Base-by-base conservation (phyloP, 768 basidiomycete species). In the Auriscalpium orientale region DNA sequence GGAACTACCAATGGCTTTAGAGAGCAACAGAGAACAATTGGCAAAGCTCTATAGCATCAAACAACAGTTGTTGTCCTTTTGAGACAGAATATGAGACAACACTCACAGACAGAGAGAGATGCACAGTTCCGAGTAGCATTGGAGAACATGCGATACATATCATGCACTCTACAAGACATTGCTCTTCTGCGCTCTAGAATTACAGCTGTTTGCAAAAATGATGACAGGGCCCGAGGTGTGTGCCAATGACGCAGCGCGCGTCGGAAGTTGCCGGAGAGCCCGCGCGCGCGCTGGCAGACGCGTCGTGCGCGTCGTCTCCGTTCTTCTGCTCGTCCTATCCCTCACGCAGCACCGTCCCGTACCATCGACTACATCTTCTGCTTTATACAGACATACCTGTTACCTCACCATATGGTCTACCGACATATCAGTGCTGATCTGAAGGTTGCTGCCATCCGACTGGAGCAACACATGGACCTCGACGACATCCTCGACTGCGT, bases 141-240 rank as follows among this genome's bases (percentile, higher is more conserved):
- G 1, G 66, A 66, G 18, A 74, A 76, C 7, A 28, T 28, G 28
- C 28, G 28, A 5, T 28, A 28, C 28, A 28, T 58, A 70, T 72
- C 69, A 0, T 78, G 76, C 58, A 76, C 72, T 1, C 8, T 13
- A 2, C 68, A 62, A 21, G 76, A 79, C 57, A 56, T 78, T 9
- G 40, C n/a, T 1, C 74, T 76, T 57, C 55, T 78, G 4, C 20
- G 58, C 6, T 64, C 64, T 6, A 15, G 64, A 11, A 5, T 28
- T 28, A 28, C 22, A 28, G 22, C 22, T 5, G 22, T 28, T 28
- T 28, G 22, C 22, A 28, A 28, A 28, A 28, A 28, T 28, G 3
- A 28, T 28, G 22, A 28, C 22, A 28, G 22, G 22, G 22, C 22
- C 22, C 3, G 22, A 28, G 22, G 5, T 28, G 22, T 28, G 22